Evolutionary conservation across 495 filamentous ascomycete species (phyloP).

Genomic region (Tetracladium marchalianum): DNA sequence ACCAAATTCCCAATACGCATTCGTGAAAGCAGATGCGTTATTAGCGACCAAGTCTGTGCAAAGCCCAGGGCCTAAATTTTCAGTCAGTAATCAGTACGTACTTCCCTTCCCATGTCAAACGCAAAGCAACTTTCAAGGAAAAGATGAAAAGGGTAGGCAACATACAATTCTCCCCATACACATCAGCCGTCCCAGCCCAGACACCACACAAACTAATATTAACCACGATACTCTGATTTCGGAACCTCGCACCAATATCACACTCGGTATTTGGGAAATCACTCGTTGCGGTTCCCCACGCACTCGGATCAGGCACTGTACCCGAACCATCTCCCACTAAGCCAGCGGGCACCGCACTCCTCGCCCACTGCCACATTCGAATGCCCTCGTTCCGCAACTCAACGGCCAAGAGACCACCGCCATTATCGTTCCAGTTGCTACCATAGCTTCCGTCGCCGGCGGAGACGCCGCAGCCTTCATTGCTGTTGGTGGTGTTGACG

Average conservation of each 20-base stretch:
- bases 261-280: slow-evolving; percentile 48
- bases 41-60: slow-evolving; percentile 55
- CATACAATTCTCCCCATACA: slow-evolving; percentile 28
- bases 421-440: slow-evolving; percentile 41
- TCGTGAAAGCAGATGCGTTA: slow-evolving; percentile 47
- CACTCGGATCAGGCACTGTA: slow-evolving; percentile 42
- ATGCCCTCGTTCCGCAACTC: slow-evolving; percentile 54
- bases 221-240: slow-evolving; percentile 54
- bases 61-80: slow-evolving; percentile 28
- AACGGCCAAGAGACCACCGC: slow-evolving; percentile 55
- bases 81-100: slow-evolving; percentile 6
- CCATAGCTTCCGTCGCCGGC: slow-evolving; percentile 36
- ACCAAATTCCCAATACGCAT: slow-evolving; percentile 60
- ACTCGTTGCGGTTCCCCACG: slow-evolving; percentile 49
- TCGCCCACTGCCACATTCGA: slow-evolving; percentile 50
- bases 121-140: slow-evolving; percentile 10
- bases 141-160: slow-evolving; percentile 8
- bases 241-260: slow-evolving; percentile 50
- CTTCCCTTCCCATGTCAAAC: slow-evolving; percentile 20
- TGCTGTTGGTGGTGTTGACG: slow-evolving; percentile 35
- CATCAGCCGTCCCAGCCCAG: slow-evolving; percentile 37
- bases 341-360: slow-evolving; percentile 31
- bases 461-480: slow-evolving; percentile 18
- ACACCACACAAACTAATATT: slow-evolving; percentile 62
- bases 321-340: slow-evolving; percentile 31